Evolutionary conservation across 768 basidiomycete genomes (phyloP).

Genomic region (Dictyophora rubrovolvata): DNA sequence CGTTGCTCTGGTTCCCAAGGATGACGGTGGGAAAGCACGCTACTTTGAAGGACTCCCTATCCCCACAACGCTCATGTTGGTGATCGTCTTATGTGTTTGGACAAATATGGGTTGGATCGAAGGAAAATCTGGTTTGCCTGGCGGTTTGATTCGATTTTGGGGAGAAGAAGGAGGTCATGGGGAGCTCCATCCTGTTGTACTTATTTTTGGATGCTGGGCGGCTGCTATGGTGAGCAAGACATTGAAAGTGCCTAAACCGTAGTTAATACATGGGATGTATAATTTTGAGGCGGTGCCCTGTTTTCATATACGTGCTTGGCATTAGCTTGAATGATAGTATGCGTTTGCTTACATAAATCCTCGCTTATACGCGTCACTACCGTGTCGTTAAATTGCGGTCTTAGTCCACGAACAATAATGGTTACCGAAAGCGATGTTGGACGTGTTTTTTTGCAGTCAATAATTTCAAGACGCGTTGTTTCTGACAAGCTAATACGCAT

Average conservation of each 20-base stretch:
- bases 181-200: constrained; percentile 72
- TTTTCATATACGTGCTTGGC: not conserved
- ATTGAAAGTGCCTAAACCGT: constrained; percentile 72
- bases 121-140: constrained; percentile 64
- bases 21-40: constrained; percentile 72
- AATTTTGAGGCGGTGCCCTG: not conserved
- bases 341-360: not conserved
- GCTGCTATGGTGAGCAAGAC: constrained; percentile 99
- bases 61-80: constrained; percentile 77
- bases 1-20: constrained; percentile 87
- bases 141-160: constrained; percentile 67
- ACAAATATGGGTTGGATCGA: constrained; percentile 76
- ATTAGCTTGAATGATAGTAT: too few relatives aligned
- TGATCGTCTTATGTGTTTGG: constrained; percentile 74
- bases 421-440: constrained; percentile 53
- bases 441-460: constrained; percentile 68
- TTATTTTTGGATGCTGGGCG: constrained; percentile 81
- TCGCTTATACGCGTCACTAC: not conserved
- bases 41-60: constrained; percentile 99
- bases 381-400: not conserved
- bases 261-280: not conserved
- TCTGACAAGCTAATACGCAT: constrained; percentile 53
- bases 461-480: constrained; percentile 60
- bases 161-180: constrained; percentile 62
- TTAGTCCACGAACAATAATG: constrained; percentile 19